phyloP scores from a whole-genome alignment of 2,329 filamentous ascomycete species.

The Sclerotinia trifoliorum region DNA sequence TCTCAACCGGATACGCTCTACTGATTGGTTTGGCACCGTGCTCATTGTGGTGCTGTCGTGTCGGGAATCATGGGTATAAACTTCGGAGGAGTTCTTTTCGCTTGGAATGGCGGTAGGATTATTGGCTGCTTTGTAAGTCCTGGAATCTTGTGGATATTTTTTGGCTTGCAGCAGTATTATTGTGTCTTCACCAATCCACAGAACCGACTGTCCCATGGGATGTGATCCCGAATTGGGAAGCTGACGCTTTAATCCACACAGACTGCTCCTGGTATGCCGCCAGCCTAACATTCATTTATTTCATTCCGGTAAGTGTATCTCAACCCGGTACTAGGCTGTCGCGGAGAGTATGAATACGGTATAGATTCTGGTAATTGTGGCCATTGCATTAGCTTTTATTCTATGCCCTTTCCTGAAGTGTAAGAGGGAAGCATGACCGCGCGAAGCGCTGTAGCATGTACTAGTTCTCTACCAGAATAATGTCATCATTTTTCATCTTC shows the following conservation, averaged over 20 bases:
- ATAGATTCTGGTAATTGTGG: constrained; percentile 39
- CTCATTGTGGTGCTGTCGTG: constrained; percentile 41
- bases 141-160: constrained; percentile 39
- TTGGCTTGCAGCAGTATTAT: constrained; percentile 34
- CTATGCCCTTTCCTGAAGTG: not conserved
- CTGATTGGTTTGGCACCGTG: constrained; percentile 33
- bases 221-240: constrained; percentile 40
- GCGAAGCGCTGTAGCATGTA: not conserved
- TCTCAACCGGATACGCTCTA: not conserved
- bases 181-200: constrained; percentile 32
- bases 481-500: too few species aligned
- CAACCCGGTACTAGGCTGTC: constrained; percentile 34
- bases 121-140: constrained; percentile 46
- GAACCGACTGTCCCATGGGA: constrained; percentile 36
- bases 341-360: constrained; percentile 35
- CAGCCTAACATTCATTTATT: constrained; percentile 44
- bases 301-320: constrained; percentile 38
- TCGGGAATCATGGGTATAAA: constrained; percentile 40
- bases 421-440: not conserved
- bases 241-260: constrained; percentile 40
- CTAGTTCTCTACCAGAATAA: too few species aligned
- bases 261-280: constrained; percentile 40
- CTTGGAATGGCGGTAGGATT: constrained; percentile 35
- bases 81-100: constrained; percentile 39
- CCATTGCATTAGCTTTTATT: constrained; percentile 35